Percentiles rank a stretch among this genome's conserved stretches.
These are phyloP conservation scores for Dioscorea cayenensis DNA, from an alignment of 116 monocot species.

Conservation along the genomic window DNA sequence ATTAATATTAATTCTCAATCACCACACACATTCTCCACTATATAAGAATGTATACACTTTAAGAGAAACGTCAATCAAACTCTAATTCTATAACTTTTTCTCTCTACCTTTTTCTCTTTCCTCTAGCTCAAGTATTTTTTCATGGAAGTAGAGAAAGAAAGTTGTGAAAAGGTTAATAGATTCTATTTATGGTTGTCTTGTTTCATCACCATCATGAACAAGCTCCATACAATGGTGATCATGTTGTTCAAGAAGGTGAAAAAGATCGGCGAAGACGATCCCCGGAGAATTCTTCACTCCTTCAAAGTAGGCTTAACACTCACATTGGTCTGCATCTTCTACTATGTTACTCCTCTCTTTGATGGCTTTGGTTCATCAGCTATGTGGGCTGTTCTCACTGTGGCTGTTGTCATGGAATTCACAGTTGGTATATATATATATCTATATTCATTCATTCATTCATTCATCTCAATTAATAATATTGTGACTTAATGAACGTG, in stretches of 20 bases:
- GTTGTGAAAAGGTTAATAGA: background rate
- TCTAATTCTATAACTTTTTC: too few relatives aligned
- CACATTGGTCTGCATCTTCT: slow-evolving; percentile 32
- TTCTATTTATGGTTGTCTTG: background rate
- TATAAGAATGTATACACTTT: too few relatives aligned
- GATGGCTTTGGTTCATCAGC: slow-evolving; percentile 20
- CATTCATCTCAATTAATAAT: too few relatives aligned
- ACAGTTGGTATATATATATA: slow-evolving; percentile 15
- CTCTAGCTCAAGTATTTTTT: too few relatives aligned
- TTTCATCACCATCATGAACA: background rate
- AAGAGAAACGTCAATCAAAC: too few relatives aligned
- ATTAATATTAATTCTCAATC: too few relatives aligned
- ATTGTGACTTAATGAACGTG: too few relatives aligned
- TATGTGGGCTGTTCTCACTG: slow-evolving; percentile 50
- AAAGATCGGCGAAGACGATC: slow-evolving; percentile 33
- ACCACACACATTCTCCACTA: too few relatives aligned
- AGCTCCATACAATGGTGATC: background rate
- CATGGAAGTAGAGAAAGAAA: background rate
- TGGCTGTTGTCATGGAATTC: slow-evolving; percentile 38
- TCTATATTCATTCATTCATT: too few relatives aligned
- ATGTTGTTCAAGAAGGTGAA: slow-evolving; percentile 10
- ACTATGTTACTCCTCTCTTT: slow-evolving; percentile 37
- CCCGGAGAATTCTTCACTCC: slow-evolving; percentile 23
- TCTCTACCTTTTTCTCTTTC: too few relatives aligned
- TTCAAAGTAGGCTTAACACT: slow-evolving; percentile 41